Evolutionary conservation across 139 green algal species (phyloP).

Genomic region (Closterium sp.): DNA sequence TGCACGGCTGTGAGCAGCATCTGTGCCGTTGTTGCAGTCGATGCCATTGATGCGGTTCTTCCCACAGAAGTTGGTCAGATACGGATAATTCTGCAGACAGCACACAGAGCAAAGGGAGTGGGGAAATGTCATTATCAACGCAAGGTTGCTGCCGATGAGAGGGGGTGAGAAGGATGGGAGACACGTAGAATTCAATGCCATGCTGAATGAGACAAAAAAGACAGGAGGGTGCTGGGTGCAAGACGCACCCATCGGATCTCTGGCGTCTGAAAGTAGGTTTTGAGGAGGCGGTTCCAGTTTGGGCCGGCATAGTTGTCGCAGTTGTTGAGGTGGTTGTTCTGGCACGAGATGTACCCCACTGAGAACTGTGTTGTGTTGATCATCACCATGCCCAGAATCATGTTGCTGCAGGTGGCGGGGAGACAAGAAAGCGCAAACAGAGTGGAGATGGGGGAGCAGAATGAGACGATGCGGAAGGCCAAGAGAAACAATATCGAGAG

Average conservation of each 20-base stretch:
- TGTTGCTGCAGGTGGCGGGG: neutral
- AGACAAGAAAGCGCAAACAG: no score
- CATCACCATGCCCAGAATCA: neutral
- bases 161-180: no score
- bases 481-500: neutral
- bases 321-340: conserved; percentile 12
- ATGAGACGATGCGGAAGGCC: neutral
- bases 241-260: neutral
- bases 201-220: neutral
- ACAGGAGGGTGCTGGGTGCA: neutral
- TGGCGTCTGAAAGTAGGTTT: neutral
- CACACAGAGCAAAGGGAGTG: neutral
- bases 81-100: neutral
- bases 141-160: no score
- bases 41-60: neutral
- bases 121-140: no score
- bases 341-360: conserved; percentile 1
- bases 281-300: neutral
- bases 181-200: neutral
- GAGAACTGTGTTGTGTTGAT: neutral
- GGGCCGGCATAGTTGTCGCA: neutral
- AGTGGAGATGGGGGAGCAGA: no score
- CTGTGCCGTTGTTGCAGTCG: neutral
- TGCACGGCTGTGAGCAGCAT: neutral
- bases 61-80: neutral